Percentiles rank a stretch among this genome's conserved stretches.
Evolutionary conservation across 1,284 basidiomycete species (phyloP).

Genomic region (Moesziomyces antarcticus): DNA sequence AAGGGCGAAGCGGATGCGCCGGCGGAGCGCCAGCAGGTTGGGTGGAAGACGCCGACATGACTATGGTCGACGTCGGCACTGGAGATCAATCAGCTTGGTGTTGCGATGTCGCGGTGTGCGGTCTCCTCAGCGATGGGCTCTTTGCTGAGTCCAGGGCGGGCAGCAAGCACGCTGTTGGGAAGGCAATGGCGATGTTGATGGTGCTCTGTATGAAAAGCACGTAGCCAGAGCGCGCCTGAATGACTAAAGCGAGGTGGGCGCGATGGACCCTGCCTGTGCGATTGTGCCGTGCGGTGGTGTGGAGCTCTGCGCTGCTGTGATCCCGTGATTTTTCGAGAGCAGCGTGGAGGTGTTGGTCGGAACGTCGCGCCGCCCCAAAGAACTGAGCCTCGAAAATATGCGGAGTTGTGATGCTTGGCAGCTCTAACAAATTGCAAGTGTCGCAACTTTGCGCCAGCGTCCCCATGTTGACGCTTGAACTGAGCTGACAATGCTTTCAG

Average conservation of each 20-base stretch:
- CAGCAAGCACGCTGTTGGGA: not conserved
- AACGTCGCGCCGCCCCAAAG: conserved; percentile 2
- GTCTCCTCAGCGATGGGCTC: no score
- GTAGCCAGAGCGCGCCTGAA: conserved; percentile 1
- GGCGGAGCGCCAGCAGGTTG: conserved; percentile 15
- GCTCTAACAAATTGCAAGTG: no score
- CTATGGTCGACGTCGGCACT: not conserved
- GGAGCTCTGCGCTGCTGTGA: not conserved
- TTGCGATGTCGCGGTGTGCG: no score
- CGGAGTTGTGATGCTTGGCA: not conserved
- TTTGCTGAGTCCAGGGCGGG: no score
- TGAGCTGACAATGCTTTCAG: no score
- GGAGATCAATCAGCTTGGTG: no score
- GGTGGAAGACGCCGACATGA: conserved; percentile 22
- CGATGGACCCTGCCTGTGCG: conserved; percentile 20
- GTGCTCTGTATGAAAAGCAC: not conserved
- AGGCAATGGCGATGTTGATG: not conserved
- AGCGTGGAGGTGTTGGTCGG: conserved; percentile 41
- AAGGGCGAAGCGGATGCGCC: conserved; percentile 61
- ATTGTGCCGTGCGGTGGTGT: not conserved
- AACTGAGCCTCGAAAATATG: conserved; percentile 1
- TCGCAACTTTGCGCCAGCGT: not conserved
- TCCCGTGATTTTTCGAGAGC: conserved; percentile 7
- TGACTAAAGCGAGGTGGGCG: conserved; percentile 11
- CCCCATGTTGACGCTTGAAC: not conserved